Evolutionary conservation across 2,329 filamentous ascomycete genomes (phyloP).

Genomic region (Aureobasidium sp.): DNA sequence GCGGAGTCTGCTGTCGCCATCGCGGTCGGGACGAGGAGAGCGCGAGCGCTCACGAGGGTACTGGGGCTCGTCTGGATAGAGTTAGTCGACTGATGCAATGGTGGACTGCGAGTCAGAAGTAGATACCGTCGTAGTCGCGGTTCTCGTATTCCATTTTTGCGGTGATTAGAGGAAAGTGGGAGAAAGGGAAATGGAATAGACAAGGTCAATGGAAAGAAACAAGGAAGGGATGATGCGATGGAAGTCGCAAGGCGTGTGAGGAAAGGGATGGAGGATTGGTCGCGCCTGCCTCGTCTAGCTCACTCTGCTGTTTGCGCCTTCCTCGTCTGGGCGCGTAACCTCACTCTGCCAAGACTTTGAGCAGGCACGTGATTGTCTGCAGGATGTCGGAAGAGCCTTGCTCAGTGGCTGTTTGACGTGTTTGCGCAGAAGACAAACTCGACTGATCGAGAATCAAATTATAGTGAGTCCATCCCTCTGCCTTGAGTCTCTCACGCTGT

Average conservation of each 20-base stretch:
- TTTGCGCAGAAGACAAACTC: constrained; percentile 5
- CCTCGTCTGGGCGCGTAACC: constrained; percentile 8
- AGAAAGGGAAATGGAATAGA: not conserved
- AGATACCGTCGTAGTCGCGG: constrained; percentile 61
- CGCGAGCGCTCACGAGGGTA: constrained; percentile 62
- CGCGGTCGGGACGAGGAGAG: constrained; percentile 51
- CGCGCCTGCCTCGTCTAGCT: constrained; percentile 8
- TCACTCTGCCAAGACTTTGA: not conserved
- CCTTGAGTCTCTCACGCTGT: not conserved
- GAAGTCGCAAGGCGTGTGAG: constrained; percentile 1
- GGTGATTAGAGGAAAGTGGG: constrained; percentile 25
- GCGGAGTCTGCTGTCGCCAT: constrained; percentile 53
- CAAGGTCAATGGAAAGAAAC: constrained; percentile 4
- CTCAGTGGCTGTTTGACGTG: not conserved
- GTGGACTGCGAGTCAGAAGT: constrained; percentile 14
- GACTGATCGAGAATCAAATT: not conserved
- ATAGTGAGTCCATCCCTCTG: not conserved
- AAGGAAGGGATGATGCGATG: constrained; percentile 14
- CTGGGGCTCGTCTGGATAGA: constrained; percentile 47
- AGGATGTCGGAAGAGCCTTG: not conserved
- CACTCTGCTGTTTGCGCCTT: constrained; percentile 9
- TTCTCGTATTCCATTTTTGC: constrained; percentile 58
- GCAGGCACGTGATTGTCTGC: not conserved
- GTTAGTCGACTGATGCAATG: constrained; percentile 7
- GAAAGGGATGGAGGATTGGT: constrained; percentile 8